Conservation (phyloP, 2,329 filamentous ascomycete genomes). For the Emydomyces testavorans region DNA sequence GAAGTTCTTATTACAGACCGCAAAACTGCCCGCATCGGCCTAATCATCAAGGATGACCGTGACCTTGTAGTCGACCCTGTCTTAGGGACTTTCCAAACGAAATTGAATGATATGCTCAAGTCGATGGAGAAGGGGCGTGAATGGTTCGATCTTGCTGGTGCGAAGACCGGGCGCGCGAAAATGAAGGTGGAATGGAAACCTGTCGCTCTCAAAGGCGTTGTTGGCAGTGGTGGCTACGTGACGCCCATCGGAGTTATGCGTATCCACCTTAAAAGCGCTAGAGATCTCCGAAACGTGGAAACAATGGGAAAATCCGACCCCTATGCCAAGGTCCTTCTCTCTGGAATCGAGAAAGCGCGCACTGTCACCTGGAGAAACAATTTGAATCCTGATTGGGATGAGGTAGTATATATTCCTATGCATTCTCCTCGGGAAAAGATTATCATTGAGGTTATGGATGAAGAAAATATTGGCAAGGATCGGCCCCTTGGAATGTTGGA, state of each 20-base stretch:
- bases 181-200: slow-evolving; percentile 92
- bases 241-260: slow-evolving; percentile 92
- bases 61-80: slow-evolving; percentile 73
- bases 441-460: slow-evolving; percentile 88
- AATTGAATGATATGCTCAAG: slow-evolving; percentile 83
- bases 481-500: slow-evolving; percentile 75
- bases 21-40: slow-evolving; percentile 75
- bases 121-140: slow-evolving; percentile 86
- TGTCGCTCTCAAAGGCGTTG: slow-evolving; percentile 68
- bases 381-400: slow-evolving; percentile 88
- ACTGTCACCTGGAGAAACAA: slow-evolving; percentile 97
- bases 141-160: slow-evolving; percentile 82
- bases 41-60: slow-evolving; percentile 91
- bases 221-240: slow-evolving; percentile 73
- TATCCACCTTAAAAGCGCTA: slow-evolving; percentile 76
- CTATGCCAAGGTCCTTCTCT: slow-evolving; percentile 77
- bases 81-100: slow-evolving; percentile 87
- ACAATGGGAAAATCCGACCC: slow-evolving; percentile 95
- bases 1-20: slow-evolving; percentile 92
- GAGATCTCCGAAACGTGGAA: slow-evolving; percentile 79
- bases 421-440: slow-evolving; percentile 76
- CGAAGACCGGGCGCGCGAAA: slow-evolving; percentile 74
- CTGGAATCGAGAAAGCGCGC: slow-evolving; percentile 77
- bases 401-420: slow-evolving; percentile 86
- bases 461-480: slow-evolving; percentile 84